Evolutionary conservation across 2,329 filamentous ascomycete genomes (phyloP).

Genomic region (Thermothelomyces thermophilus): DNA sequence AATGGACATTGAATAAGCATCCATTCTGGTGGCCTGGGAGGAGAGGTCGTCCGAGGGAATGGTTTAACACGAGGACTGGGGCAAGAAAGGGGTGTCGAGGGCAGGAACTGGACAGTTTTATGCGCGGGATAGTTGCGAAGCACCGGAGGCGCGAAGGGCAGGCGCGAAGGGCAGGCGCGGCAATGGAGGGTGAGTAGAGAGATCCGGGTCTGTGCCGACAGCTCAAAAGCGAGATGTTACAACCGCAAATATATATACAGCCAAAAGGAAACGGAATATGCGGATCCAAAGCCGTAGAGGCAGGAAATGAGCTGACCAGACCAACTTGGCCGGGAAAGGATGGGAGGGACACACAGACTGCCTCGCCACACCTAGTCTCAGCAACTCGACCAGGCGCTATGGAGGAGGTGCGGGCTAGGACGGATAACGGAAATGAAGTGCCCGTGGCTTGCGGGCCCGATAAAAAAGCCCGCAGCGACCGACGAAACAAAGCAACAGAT

Average conservation of each 20-base stretch:
- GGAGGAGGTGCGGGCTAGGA: constrained; percentile 1
- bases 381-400: background rate
- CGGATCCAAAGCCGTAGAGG: too few species aligned
- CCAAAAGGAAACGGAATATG: too few species aligned
- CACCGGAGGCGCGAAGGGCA: too few species aligned
- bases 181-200: background rate
- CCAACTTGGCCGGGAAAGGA: background rate
- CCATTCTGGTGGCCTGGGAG: constrained; percentile 14
- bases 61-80: background rate
- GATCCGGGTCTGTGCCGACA: too few species aligned
- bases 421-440: too few species aligned
- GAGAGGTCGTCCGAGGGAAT: background rate
- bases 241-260: too few species aligned
- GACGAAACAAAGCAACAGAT: background rate
- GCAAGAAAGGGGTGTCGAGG: background rate
- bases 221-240: too few species aligned
- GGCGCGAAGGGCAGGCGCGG: too few species aligned
- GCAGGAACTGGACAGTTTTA: background rate
- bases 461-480: constrained; percentile 1
- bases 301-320: too few species aligned
- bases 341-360: background rate
- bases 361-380: background rate
- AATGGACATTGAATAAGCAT: constrained; percentile 26
- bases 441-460: background rate
- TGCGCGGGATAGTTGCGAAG: too few species aligned